Evolutionary conservation across 768 basidiomycete genomes (phyloP).

Genomic region (Mycena leptocephala): DNA sequence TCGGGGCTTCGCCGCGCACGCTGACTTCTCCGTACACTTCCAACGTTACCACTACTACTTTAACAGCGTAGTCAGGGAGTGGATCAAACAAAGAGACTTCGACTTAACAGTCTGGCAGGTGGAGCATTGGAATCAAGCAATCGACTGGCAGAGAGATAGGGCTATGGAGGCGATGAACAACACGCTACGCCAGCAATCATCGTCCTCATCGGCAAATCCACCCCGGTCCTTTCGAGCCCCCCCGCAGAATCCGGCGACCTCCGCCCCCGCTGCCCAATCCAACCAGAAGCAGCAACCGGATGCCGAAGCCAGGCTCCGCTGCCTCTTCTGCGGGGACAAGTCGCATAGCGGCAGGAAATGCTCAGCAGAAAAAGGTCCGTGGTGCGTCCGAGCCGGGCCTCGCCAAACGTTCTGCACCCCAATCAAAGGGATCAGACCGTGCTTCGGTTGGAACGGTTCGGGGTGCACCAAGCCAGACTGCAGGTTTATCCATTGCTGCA

Average conservation of each 20-base stretch:
- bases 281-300: neutral
- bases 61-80: neutral
- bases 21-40: neutral
- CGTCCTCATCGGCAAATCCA: neutral
- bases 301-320: too few species aligned
- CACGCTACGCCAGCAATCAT: neutral
- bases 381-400: neutral
- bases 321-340: neutral
- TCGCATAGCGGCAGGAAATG: neutral
- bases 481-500: too few species aligned
- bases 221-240: neutral
- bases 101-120: neutral
- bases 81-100: neutral
- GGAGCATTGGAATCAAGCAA: neutral
- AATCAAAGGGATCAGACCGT: neutral
- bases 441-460: constrained; percentile 5
- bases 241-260: neutral
- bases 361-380: neutral
- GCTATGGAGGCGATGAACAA: too few species aligned
- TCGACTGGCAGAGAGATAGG: neutral
- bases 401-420: neutral
- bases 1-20: too few species aligned
- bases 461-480: neutral
- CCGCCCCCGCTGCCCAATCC: neutral
- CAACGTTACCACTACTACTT: neutral